Evolutionary conservation across 257 asterid species (phyloP), one percentile per base, ranked within the genome.

Genomic region (Solanum chilense): DNA sequence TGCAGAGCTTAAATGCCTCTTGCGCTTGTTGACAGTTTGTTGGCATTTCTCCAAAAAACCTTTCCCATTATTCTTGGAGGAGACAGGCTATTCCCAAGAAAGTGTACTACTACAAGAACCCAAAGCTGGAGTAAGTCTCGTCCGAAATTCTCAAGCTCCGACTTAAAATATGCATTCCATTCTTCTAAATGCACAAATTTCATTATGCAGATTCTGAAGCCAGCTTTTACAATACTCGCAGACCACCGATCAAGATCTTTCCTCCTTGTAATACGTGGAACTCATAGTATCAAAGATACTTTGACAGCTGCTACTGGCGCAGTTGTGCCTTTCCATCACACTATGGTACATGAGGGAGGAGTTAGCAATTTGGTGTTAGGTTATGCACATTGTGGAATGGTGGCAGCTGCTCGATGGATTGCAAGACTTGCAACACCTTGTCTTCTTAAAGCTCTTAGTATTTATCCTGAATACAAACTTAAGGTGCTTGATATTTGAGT

Each of bases 341-440:
- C 99, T 2, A 95, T 97, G 80, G 95, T 97, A 86, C 92, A 92
- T 58, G 99, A 92, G 86, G 98, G 98, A 87, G 99, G 99, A 74
- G 96, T 97, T 62, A 94, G 95, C 93, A 91, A 97, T 91, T 91
- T 97, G 91, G 98, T 95, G 87, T 92, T 97, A 86, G 99, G 99
- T 73, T 97, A 97, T 88, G 99, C 99, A 6, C 99, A 97, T 88
- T 92, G 99, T 88, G 99, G 99, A 82, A 97, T 97, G 99, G 99
- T 95, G 88, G 99, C 99, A 75, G 99, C 99, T 71, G 99, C 99
- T 87, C 91, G 99, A 56, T 97, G 99, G 99, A 97, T 96, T 84
- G 98, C 99, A 18, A 97, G 96, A 91, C 98, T 97, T 77, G 95
- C 99, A 64, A 94, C 95, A 87, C 98, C 99, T 89, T 87, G 93